Evolutionary conservation across 1,139 yeast species (phyloP).

Genomic region (Debaryomyces fabryi): DNA sequence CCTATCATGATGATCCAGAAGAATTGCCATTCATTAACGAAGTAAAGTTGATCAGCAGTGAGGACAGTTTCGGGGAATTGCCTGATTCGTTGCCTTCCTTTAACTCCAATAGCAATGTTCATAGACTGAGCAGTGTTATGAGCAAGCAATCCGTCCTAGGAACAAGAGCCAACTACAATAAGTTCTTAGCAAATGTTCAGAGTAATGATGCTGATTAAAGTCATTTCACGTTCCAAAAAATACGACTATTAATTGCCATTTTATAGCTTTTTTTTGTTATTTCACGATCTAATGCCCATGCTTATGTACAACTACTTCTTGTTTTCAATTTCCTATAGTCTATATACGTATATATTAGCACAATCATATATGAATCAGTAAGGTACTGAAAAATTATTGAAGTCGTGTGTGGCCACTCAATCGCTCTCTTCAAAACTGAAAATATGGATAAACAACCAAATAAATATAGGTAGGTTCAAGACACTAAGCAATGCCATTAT

Average conservation of each 20-base stretch:
- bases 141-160: slow-evolving; percentile 44
- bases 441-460: slow-evolving; percentile 4
- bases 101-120: slow-evolving; percentile 13
- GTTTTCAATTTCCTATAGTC: not conserved
- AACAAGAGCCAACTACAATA: slow-evolving; percentile 42
- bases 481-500: slow-evolving; percentile 50
- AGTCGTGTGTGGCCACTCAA: not conserved
- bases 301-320: not conserved
- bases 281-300: not conserved
- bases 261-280: not conserved
- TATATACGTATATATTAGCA: not conserved
- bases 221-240: not conserved
- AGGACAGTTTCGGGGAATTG: slow-evolving; percentile 10
- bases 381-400: not conserved
- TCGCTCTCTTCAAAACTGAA: not conserved
- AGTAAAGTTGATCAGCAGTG: slow-evolving; percentile 26
- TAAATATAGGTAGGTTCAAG: not conserved
- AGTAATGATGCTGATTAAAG: slow-evolving; percentile 18
- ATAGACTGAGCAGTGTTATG: slow-evolving; percentile 34
- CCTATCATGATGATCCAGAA: slow-evolving; percentile 17
- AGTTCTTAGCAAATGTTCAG: slow-evolving; percentile 40
- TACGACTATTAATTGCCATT: not conserved
- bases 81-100: slow-evolving; percentile 5
- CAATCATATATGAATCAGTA: not conserved
- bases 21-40: slow-evolving; percentile 46